Conservation (phyloP, 768 basidiomycete species). For the Pleurotus giganteus region DNA sequence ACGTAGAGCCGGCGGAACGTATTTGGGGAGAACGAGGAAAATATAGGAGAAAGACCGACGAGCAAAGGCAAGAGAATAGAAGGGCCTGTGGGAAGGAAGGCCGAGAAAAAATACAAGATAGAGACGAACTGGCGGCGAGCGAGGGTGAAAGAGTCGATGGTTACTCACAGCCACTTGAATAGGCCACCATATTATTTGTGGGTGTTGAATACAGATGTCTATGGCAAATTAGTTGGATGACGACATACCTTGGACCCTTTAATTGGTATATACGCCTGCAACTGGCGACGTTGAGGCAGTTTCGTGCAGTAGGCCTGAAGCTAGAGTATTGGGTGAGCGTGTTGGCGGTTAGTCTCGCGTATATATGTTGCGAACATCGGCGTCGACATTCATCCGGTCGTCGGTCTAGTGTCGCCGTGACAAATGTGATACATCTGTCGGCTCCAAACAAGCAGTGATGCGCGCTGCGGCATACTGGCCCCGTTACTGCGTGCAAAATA, state of each 20-base stretch:
- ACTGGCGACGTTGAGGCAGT: too few relatives aligned
- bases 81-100: background rate
- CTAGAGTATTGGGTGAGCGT: too few relatives aligned
- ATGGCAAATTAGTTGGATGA: constrained; percentile 1
- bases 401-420: constrained; percentile 10
- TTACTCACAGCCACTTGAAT: constrained; percentile 5
- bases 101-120: background rate
- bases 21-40: background rate
- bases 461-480: background rate
- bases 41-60: background rate
- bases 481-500: background rate
- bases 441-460: too few relatives aligned
- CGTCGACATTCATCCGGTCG: constrained; percentile 1
- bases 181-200: constrained; percentile 2
- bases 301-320: too few relatives aligned
- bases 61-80: background rate
- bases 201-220: background rate
- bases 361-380: background rate
- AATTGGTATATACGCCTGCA: background rate
- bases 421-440: background rate
- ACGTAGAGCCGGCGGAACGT: background rate
- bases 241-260: constrained; percentile 4
- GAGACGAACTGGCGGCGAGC: background rate
- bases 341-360: too few relatives aligned
- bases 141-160: constrained; percentile 8